These are phyloP conservation scores for Thalassiosira ordinaria DNA, from an alignment of 352 stramenopile genomes.

Conservation along the genomic window DNA sequence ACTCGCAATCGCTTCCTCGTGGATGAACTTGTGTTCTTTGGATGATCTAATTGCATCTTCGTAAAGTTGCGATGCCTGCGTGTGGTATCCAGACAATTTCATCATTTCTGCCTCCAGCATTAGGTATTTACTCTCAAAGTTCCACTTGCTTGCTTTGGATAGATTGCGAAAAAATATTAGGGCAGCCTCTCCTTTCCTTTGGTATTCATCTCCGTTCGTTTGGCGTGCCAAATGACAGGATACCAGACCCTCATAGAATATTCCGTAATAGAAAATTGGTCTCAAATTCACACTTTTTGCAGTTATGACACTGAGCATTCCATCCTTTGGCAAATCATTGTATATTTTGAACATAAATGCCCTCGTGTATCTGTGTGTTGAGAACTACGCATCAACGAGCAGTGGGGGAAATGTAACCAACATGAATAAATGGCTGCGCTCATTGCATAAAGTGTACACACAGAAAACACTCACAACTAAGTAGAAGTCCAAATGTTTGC, in stretches of 20 bases:
- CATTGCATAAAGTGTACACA: too few relatives aligned
- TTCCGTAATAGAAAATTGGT: not conserved
- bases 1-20: not conserved
- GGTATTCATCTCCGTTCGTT: not conserved
- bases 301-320: not conserved
- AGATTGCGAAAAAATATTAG: not conserved
- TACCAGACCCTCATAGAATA: slow-evolving; percentile 1
- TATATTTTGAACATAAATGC: not conserved
- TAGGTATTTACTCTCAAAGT: slow-evolving; percentile 21
- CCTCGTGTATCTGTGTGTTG: not conserved
- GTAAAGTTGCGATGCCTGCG: slow-evolving; percentile 27
- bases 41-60: slow-evolving; percentile 27
- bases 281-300: not conserved
- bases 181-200: not conserved
- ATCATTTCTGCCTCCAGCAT: slow-evolving; percentile 26
- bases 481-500: too few relatives aligned
- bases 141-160: not conserved
- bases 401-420: too few relatives aligned
- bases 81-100: slow-evolving; percentile 28
- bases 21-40: slow-evolving; percentile 8
- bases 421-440: too few relatives aligned
- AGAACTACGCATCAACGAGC: too few relatives aligned
- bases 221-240: not conserved
- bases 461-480: too few relatives aligned
- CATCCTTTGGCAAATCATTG: not conserved